Base-by-base conservation (phyloP, 805 yeast genomes). In the Hanseniaspora lindneri region DNA sequence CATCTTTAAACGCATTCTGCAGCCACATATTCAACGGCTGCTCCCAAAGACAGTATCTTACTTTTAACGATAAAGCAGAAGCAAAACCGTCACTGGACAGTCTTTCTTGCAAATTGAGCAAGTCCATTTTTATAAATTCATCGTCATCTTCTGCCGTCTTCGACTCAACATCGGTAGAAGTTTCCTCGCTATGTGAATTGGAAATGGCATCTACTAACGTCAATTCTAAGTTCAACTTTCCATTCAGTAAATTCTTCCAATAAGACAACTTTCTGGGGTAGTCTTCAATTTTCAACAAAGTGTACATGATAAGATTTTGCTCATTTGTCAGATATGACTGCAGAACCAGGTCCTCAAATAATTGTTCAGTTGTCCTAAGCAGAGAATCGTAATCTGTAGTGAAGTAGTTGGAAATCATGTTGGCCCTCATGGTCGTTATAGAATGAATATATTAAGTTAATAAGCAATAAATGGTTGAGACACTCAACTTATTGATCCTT, bases 11-110 rank as follows among this genome's bases (percentile, higher is more conserved):
- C 21, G 29, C 39, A 46, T 46, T 33, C 23, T 39, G 30, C 13
- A 46, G n/a, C 49, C 49, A 46, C n/a, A 46, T 28, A 11, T 21
- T 32, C 11, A 49, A 27, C 2, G 51, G 51, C 27, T 75, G 77
- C 56, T 82, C 88, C 76, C 84, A 83, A 21, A 83, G 64, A 11
- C 81, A 70, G 54, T 80, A 81, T 53, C 89, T 67, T 20, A 81
- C 63, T 53, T 76, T 81, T 41, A 81, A 65, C 5, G 86, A 80
- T 36, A 82, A 53, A 61, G 77, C 65, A 60, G 80, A 68, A 1
- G 75, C 65, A 8, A 75, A 69, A 13, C 66, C 69, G 9, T 62
- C 54, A 1, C 77, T 77, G 27, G 66, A 73, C 60, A 64, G 72
- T 51, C 44, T 67, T 50, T 54, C 68, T 57, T 53, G 67, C 66